Evolutionary conservation across 2,329 filamentous ascomycete genomes (phyloP).

Genomic region (Gnomoniopsis sp.): DNA sequence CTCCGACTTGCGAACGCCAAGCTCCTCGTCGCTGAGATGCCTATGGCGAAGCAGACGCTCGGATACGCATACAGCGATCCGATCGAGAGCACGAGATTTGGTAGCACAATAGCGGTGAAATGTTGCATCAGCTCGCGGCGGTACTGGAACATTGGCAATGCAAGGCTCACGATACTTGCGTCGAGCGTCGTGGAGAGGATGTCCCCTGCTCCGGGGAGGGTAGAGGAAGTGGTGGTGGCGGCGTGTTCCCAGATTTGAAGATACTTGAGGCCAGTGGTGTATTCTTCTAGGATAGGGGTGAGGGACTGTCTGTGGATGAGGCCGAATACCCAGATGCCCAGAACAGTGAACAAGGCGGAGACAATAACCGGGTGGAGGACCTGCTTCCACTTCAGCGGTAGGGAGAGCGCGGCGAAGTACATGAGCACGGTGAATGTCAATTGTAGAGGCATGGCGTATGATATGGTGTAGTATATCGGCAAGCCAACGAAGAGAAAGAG

Average conservation of each 20-base stretch:
- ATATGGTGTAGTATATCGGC: slow-evolving; percentile 50
- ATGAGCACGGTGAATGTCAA: slow-evolving; percentile 46
- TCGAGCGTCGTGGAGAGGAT: slow-evolving; percentile 53
- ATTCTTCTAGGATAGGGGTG: slow-evolving; percentile 38
- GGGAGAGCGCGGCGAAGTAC: slow-evolving; percentile 46
- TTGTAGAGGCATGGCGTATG: slow-evolving; percentile 50
- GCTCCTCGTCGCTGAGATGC: slow-evolving; percentile 49
- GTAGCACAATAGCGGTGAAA: slow-evolving; percentile 51
- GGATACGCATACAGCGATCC: slow-evolving; percentile 57
- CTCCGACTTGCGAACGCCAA: slow-evolving; percentile 55
- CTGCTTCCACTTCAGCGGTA: slow-evolving; percentile 46
- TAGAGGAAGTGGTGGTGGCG: slow-evolving; percentile 17
- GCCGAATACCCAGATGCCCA: slow-evolving; percentile 52
- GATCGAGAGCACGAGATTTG: slow-evolving; percentile 48
- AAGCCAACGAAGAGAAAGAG: slow-evolving; percentile 50
- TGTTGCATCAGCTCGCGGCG: slow-evolving; percentile 51
- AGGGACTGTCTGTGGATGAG: slow-evolving; percentile 37
- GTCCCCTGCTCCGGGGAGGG: slow-evolving; percentile 52
- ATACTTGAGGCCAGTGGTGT: slow-evolving; percentile 52
- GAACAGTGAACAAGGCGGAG: slow-evolving; percentile 49
- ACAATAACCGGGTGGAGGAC: slow-evolving; percentile 58
- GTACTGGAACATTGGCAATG: slow-evolving; percentile 60
- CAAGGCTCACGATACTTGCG: slow-evolving; percentile 55
- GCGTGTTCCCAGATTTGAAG: slow-evolving; percentile 44
- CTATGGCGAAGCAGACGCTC: slow-evolving; percentile 48